These are phyloP conservation scores for Mycena galericulata DNA, from an alignment of 768 basidiomycete genomes.

Conservation along the genomic window DNA sequence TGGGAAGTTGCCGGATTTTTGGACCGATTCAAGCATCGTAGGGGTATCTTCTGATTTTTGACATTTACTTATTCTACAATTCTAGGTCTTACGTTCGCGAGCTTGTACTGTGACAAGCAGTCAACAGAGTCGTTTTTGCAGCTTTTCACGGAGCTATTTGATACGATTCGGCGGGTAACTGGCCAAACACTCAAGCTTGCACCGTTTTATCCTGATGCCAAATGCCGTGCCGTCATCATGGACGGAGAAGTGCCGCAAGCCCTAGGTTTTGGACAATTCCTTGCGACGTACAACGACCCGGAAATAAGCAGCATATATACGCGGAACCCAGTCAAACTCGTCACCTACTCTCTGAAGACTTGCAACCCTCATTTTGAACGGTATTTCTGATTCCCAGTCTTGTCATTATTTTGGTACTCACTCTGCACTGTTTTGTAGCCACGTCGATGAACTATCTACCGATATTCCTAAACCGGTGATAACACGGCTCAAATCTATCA, in stretches of 20 bases:
- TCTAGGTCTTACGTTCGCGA: conserved; percentile 33
- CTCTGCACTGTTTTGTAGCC: conserved; percentile 19
- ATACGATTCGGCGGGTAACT: conserved; percentile 25
- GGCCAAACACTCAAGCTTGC: conserved; percentile 24
- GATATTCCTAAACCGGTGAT: conserved; percentile 22
- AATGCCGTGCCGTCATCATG: conserved; percentile 16
- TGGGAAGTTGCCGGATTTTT: conserved; percentile 34
- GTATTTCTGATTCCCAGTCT: not conserved
- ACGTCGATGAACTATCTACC: conserved; percentile 34
- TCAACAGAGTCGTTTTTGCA: conserved; percentile 25
- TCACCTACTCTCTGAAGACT: not conserved
- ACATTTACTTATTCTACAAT: not conserved
- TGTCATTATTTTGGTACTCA: no score
- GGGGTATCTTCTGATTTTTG: not conserved
- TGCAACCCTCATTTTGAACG: conserved; percentile 14
- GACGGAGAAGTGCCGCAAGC: conserved; percentile 17
- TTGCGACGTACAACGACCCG: conserved; percentile 2
- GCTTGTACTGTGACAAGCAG: conserved; percentile 32
- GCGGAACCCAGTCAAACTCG: not conserved
- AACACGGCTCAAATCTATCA: conserved; percentile 33
- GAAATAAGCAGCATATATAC: not conserved
- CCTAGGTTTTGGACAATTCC: not conserved
- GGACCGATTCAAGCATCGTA: conserved; percentile 23
- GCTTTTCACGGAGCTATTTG: conserved; percentile 29
- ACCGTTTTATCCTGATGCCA: conserved; percentile 32